Evolutionary conservation across 2,329 filamentous ascomycete species (phyloP).

Genomic region (Paracoccidioides lutzii): DNA sequence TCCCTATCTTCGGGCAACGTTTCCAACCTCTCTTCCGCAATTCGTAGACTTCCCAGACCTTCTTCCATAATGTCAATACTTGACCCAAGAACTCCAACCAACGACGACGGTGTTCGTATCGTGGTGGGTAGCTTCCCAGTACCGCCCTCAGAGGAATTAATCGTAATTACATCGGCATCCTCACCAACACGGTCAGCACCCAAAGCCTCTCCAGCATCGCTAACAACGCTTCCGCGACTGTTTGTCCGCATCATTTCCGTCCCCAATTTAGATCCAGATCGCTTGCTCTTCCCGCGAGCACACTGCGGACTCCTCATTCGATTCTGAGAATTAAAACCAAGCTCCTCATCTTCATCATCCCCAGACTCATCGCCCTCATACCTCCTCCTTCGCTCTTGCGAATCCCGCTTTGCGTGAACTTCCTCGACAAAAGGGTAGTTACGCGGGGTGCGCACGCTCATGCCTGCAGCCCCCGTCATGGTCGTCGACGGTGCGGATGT

Average conservation of each 20-base stretch:
- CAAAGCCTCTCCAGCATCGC: slow-evolving; percentile 27
- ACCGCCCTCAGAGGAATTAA: background rate
- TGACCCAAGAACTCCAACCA: background rate
- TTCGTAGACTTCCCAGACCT: slow-evolving; percentile 21
- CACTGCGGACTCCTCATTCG: slow-evolving; percentile 39
- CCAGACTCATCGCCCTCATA: slow-evolving; percentile 67
- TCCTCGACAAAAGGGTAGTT: slow-evolving; percentile 60
- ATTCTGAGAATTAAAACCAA: slow-evolving; percentile 42
- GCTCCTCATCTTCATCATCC: slow-evolving; percentile 88
- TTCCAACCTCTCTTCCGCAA: slow-evolving; percentile 22
- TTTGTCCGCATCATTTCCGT: slow-evolving; percentile 98
- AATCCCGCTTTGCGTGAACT: slow-evolving; percentile 60
- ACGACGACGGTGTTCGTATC: background rate
- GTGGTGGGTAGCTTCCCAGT: background rate
- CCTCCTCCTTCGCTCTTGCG: slow-evolving; percentile 54
- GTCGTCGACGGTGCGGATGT: slow-evolving; percentile 51
- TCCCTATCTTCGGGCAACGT: slow-evolving; percentile 18
- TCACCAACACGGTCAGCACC: slow-evolving; percentile 10
- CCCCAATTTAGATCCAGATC: slow-evolving; percentile 75
- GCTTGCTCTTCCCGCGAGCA: slow-evolving; percentile 29
- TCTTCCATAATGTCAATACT: slow-evolving; percentile 16
- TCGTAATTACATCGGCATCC: slow-evolving; percentile 12
- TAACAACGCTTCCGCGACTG: slow-evolving; percentile 68
- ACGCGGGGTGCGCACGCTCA: slow-evolving; percentile 37
- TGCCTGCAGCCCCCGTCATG: background rate